A percentile compares a stretch with the other conserved stretches of the same genome.
These are phyloP conservation scores for Solanum pennellii DNA, from an alignment of 257 asterid species.

Conservation along the genomic window DNA sequence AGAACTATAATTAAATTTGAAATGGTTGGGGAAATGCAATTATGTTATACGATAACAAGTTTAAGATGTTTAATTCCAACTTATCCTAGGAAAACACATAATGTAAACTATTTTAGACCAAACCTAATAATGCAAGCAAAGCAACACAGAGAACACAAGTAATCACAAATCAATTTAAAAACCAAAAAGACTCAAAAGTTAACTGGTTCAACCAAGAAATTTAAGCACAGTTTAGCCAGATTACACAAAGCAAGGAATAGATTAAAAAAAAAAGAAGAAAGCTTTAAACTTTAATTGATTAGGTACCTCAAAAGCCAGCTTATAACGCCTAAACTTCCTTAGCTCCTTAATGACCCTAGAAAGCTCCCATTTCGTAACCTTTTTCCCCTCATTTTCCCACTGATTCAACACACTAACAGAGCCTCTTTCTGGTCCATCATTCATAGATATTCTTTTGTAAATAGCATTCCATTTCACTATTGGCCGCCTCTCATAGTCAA, in stretches of 20 bases:
- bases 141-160: neutral
- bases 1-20: neutral
- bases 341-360: constrained; percentile 69
- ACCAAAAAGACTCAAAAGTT: neutral
- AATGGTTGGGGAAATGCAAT: neutral
- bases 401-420: constrained; percentile 59
- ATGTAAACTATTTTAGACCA: neutral
- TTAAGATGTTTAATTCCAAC: neutral
- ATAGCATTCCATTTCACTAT: constrained; percentile 49
- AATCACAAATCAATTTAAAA: neutral
- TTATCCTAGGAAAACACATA: neutral
- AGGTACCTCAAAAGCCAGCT: constrained; percentile 70
- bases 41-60: neutral
- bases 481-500: constrained; percentile 51
- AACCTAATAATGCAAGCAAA: neutral
- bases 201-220: neutral
- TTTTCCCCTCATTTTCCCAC: constrained; percentile 59
- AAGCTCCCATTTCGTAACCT: constrained; percentile 65
- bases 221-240: neutral
- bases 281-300: neutral
- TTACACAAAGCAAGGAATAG: neutral
- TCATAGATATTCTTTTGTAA: constrained; percentile 44
- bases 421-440: constrained; percentile 36
- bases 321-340: constrained; percentile 64
- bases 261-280: neutral